Conservation (phyloP, 2,329 filamentous ascomycete species). For the Colletotrichum acutatum region DNA sequence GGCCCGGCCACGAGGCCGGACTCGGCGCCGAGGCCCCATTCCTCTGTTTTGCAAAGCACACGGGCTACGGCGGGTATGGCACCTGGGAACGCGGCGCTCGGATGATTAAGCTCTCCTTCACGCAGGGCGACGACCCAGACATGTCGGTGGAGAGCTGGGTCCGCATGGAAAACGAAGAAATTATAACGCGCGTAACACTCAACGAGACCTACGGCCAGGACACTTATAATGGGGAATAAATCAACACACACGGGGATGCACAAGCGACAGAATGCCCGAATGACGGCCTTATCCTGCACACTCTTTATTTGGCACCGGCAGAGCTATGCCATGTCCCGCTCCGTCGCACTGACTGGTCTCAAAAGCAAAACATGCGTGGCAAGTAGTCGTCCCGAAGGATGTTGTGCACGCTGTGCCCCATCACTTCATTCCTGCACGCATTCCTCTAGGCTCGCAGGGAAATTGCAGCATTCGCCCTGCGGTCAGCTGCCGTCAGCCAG, state of each 20-base stretch:
- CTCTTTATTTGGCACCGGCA: not conserved
- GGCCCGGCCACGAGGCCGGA: conserved; percentile 36
- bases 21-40: conserved; percentile 47
- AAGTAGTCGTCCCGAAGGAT: conserved; percentile 14
- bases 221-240: conserved; percentile 50
- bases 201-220: conserved; percentile 71
- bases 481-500: conserved; percentile 34
- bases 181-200: conserved; percentile 63
- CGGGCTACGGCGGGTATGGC: conserved; percentile 78
- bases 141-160: conserved; percentile 68
- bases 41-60: conserved; percentile 71
- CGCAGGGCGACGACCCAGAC: conserved; percentile 47
- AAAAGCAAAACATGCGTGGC: conserved; percentile 15
- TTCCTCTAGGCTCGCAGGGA: conserved; percentile 22
- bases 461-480: conserved; percentile 32
- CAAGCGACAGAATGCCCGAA: not conserved
- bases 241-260: not conserved
- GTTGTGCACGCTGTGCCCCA: conserved; percentile 20
- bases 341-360: conserved; percentile 9
- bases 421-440: conserved; percentile 20
- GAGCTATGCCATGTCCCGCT: not conserved
- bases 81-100: conserved; percentile 70
- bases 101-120: conserved; percentile 36
- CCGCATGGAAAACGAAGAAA: conserved; percentile 64
- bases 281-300: not conserved